These are phyloP conservation scores for Fragaria iinumae DNA, from an alignment of 306 rosid species.

Conservation along the genomic window DNA sequence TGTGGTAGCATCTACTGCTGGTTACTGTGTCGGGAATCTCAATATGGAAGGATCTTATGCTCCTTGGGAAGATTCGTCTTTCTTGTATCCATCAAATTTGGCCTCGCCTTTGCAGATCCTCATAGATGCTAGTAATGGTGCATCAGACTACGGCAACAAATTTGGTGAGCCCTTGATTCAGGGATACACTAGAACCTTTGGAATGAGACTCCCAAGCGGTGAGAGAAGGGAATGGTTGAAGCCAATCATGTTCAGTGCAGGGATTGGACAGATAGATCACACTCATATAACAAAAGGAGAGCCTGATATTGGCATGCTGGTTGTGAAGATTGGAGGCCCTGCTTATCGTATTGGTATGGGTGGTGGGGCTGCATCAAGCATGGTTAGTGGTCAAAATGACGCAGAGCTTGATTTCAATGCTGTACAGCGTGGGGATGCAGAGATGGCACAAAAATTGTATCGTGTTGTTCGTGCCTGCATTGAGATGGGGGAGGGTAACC, in stretches of 20 bases:
- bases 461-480: constrained; percentile 92
- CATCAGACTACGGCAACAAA: constrained; percentile 94
- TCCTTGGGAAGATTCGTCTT: constrained; percentile 91
- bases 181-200: constrained; percentile 90
- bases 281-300: constrained; percentile 73
- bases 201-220: constrained; percentile 91
- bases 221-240: constrained; percentile 97
- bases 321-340: constrained; percentile 95
- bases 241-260: constrained; percentile 95
- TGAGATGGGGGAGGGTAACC: constrained; percentile 88
- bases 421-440: constrained; percentile 96
- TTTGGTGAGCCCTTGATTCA: constrained; percentile 99
- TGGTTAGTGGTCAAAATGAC: constrained; percentile 96
- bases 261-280: constrained; percentile 90
- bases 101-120: constrained; percentile 87
- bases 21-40: constrained; percentile 96
- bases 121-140: constrained; percentile 85
- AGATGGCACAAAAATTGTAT: constrained; percentile 90
- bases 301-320: constrained; percentile 85
- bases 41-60: constrained; percentile 63
- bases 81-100: constrained; percentile 76
- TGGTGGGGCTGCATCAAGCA: constrained; percentile 96
- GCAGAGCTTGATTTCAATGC: constrained; percentile 95
- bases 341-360: constrained; percentile 97
- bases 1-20: constrained; percentile 88